Percentiles rank a stretch among this genome's conserved stretches.
phyloP scores from a whole-genome alignment of 306 rosid genomes.

The Sechiopsis laciniata region DNA sequence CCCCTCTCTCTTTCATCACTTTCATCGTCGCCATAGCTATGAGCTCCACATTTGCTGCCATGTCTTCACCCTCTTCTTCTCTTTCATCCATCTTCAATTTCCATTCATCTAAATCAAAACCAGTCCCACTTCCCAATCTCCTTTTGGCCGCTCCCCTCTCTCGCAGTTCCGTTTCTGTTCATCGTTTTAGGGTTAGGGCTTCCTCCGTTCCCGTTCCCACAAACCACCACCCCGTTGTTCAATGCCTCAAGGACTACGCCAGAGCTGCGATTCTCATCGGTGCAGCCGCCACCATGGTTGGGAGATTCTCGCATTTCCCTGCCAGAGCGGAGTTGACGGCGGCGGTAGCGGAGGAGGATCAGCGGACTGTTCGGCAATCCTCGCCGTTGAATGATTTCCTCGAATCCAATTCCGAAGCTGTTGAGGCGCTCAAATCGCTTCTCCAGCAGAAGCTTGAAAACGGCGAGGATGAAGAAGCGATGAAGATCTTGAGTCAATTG shows the following conservation, averaged over 20 bases:
- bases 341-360: conserved; percentile 26
- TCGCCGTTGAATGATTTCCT: conserved; percentile 54
- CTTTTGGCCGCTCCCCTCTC: conserved; percentile 23
- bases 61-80: conserved; percentile 30
- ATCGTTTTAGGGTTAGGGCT: conserved; percentile 35
- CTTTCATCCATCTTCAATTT: conserved; percentile 30
- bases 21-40: conserved; percentile 26
- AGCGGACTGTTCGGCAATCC: neutral
- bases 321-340: conserved; percentile 58
- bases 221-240: conserved; percentile 25
- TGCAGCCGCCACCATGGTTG: conserved; percentile 39
- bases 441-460: conserved; percentile 71
- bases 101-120: conserved; percentile 21
- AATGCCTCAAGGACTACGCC: conserved; percentile 40
- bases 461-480: conserved; percentile 68
- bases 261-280: conserved; percentile 54
- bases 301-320: conserved; percentile 37
- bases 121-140: conserved; percentile 23
- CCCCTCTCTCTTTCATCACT: neutral
- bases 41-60: conserved; percentile 40
- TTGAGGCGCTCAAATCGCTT: conserved; percentile 57
- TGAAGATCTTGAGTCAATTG: conserved; percentile 46
- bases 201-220: conserved; percentile 21
- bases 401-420: conserved; percentile 50
- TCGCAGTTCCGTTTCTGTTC: conserved; percentile 10